Evolutionary conservation across 164 flowering plant genomes (phyloP).

Genomic region (Umbellularia californica): DNA sequence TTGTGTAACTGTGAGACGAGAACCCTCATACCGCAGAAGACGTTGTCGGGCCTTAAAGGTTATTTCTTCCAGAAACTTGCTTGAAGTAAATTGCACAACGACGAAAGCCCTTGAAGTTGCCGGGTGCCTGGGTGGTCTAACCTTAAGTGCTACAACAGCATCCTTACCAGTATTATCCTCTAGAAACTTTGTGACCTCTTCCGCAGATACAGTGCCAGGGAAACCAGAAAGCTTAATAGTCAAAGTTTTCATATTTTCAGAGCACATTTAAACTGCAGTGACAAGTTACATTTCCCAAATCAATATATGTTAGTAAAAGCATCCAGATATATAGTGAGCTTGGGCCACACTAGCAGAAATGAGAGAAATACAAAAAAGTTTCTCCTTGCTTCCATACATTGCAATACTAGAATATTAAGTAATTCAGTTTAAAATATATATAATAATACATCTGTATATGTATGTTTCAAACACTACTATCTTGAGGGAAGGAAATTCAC

Average conservation of each 20-base stretch:
- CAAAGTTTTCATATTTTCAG: slow-evolving; percentile 9
- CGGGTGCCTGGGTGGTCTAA: slow-evolving; percentile 25
- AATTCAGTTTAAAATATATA: neutral
- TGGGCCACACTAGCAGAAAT: no score
- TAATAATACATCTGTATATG: no score
- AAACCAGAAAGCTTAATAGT: slow-evolving; percentile 58
- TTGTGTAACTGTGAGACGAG: slow-evolving; percentile 36
- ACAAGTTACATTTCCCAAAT: neutral
- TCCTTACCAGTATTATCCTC: slow-evolving; percentile 49
- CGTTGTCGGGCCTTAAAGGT: slow-evolving; percentile 18
- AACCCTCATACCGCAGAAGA: slow-evolving; percentile 31
- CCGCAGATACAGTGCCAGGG: slow-evolving; percentile 34
- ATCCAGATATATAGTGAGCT: neutral
- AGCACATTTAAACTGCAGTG: neutral
- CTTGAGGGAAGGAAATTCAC: neutral
- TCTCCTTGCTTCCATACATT: neutral
- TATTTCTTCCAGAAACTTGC: slow-evolving; percentile 28
- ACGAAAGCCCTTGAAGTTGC: slow-evolving; percentile 34
- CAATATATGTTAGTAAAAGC: neutral
- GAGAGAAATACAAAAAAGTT: no score
- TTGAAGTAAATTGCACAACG: slow-evolving; percentile 49
- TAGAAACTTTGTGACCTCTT: slow-evolving; percentile 36
- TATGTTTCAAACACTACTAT: neutral
- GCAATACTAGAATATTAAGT: no score
- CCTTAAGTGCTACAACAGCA: slow-evolving; percentile 47